Percentiles rank a stretch among this genome's conserved stretches.
phyloP scores from a whole-genome alignment of 164 flowering plant genomes.

The Nymphaea thermarum region DNA sequence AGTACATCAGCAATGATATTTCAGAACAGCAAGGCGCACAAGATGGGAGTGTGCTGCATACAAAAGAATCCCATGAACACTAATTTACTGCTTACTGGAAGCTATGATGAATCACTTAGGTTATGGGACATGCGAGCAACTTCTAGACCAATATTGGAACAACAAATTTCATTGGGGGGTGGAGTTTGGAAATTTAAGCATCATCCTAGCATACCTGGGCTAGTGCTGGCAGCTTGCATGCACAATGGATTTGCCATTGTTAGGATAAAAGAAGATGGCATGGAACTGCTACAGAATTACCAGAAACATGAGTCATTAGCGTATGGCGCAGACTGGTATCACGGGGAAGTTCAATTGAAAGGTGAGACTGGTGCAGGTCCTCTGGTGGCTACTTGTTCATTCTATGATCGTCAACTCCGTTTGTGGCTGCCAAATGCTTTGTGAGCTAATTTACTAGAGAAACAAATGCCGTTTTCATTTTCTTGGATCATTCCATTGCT shows the following conservation, averaged over 20 bases:
- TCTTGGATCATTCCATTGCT: no score
- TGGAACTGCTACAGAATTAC: constrained; percentile 51
- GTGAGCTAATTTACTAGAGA: background rate
- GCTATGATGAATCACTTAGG: constrained; percentile 79
- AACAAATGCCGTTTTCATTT: no score
- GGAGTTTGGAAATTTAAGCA: constrained; percentile 96
- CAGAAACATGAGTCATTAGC: constrained; percentile 70
- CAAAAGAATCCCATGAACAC: constrained; percentile 44
- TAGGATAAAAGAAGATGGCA: constrained; percentile 20
- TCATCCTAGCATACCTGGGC: constrained; percentile 46
- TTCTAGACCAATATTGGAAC: constrained; percentile 52
- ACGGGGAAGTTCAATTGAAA: constrained; percentile 11
- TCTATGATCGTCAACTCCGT: constrained; percentile 67
- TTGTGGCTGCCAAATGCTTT: constrained; percentile 55
- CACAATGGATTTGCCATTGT: constrained; percentile 84
- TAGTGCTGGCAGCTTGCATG: constrained; percentile 90
- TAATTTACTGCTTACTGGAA: constrained; percentile 58
- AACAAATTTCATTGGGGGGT: constrained; percentile 64
- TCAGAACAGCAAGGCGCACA: constrained; percentile 58
- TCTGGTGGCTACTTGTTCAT: constrained; percentile 85
- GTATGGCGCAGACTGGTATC: constrained; percentile 91
- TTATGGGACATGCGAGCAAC: constrained; percentile 80
- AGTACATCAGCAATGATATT: constrained; percentile 38
- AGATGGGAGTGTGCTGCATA: constrained; percentile 85
- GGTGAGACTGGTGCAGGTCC: constrained; percentile 13